Conservation (phyloP, 306 rosid genomes). For the Dalbergia cochinchinensis region DNA sequence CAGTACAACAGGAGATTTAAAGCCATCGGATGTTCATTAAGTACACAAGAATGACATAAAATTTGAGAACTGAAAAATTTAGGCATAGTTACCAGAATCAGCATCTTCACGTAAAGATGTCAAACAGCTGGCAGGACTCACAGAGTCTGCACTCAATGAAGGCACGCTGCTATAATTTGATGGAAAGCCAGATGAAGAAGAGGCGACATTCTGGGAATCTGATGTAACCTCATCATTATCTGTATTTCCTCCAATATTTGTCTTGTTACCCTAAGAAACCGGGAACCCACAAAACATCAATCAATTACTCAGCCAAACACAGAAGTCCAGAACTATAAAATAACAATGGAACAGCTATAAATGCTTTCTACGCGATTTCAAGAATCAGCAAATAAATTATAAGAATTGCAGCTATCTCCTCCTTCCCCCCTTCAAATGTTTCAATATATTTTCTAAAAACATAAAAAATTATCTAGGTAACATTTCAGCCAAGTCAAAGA, state of each 20-base stretch:
- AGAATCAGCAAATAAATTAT: neutral
- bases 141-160: conserved; percentile 69
- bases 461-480: conserved; percentile 9
- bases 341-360: conserved; percentile 29
- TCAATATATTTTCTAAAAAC: conserved; percentile 19
- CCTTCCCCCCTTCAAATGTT: neutral
- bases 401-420: conserved; percentile 15
- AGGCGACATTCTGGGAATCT: conserved; percentile 59
- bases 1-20: conserved; percentile 37
- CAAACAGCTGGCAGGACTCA: conserved; percentile 72
- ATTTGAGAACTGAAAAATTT: conserved; percentile 33
- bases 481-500: conserved; percentile 33
- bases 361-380: conserved; percentile 20
- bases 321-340: conserved; percentile 32
- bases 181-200: conserved; percentile 62
- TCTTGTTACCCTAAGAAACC: conserved; percentile 71
- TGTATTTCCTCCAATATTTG: conserved; percentile 65
- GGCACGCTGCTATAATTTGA: conserved; percentile 58
- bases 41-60: conserved; percentile 26
- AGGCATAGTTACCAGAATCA: conserved; percentile 74
- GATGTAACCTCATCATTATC: conserved; percentile 66
- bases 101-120: conserved; percentile 85
- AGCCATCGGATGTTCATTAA: neutral
- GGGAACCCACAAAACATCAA: conserved; percentile 27
- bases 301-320: conserved; percentile 1